These are phyloP conservation scores for Fusarium heterosporum DNA, from an alignment of 2,329 filamentous ascomycete genomes.

Conservation along the genomic window DNA sequence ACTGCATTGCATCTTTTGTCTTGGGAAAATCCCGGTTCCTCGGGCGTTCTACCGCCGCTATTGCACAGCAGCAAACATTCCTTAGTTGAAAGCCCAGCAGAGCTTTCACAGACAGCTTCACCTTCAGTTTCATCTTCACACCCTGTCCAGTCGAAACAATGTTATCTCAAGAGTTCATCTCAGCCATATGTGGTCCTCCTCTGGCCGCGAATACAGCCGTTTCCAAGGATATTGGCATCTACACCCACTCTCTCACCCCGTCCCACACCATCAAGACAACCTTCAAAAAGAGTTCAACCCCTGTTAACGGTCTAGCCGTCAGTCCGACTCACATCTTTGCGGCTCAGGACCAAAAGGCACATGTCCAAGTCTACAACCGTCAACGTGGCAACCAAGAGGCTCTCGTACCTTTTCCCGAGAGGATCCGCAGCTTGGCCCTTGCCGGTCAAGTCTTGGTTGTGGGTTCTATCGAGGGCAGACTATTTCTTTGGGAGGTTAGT, in stretches of 20 bases:
- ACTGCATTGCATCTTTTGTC: constrained; percentile 1
- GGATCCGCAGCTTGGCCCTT: constrained; percentile 81
- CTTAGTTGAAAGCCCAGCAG: constrained; percentile 15
- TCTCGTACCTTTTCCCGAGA: constrained; percentile 86
- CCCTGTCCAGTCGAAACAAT: constrained; percentile 52
- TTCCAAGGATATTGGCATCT: constrained; percentile 86
- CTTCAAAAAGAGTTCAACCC: constrained; percentile 93
- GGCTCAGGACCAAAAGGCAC: constrained; percentile 90
- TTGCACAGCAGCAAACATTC: constrained; percentile 25
- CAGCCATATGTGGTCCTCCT: constrained; percentile 67
- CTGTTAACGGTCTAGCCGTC: constrained; percentile 81
- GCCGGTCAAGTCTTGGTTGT: constrained; percentile 79
- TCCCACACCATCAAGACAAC: constrained; percentile 77
- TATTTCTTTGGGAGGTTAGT: constrained; percentile 92
- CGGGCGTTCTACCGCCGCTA: background rate
- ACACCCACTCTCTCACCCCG: constrained; percentile 84
- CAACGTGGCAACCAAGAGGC: constrained; percentile 88
- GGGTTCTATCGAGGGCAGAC: constrained; percentile 85
- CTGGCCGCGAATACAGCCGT: constrained; percentile 72
- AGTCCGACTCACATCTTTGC: constrained; percentile 88
- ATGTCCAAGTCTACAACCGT: constrained; percentile 91
- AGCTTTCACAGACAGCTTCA: constrained; percentile 4
- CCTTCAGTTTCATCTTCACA: constrained; percentile 5
- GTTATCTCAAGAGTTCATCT: constrained; percentile 71
- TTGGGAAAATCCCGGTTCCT: constrained; percentile 15